Evolutionary conservation across 805 yeast species (phyloP).

Genomic region (Candida sithepensis): DNA sequence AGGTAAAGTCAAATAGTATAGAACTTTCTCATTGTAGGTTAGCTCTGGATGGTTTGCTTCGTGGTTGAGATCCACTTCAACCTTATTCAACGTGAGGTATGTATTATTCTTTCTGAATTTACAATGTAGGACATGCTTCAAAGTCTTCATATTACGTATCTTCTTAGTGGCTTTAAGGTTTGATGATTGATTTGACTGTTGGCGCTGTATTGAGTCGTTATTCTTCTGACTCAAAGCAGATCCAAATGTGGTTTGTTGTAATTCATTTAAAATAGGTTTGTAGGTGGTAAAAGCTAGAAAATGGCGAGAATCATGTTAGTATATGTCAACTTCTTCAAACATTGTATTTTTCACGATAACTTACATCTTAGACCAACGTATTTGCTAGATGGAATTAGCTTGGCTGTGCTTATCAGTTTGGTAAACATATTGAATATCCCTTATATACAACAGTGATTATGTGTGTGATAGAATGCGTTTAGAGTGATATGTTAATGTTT

Average conservation of each 20-base stretch:
- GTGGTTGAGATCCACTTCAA: slow-evolving; percentile 60
- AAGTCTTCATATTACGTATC: slow-evolving; percentile 28
- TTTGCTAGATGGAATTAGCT: not conserved
- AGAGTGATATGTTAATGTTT: no score
- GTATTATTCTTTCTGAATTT: slow-evolving; percentile 81
- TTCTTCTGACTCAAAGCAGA: slow-evolving; percentile 20
- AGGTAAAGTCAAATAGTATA: slow-evolving; percentile 75
- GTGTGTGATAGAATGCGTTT: no score
- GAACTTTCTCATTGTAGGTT: slow-evolving; percentile 64
- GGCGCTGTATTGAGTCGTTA: slow-evolving; percentile 8
- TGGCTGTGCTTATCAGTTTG: not conserved
- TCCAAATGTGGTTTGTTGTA: slow-evolving; percentile 23
- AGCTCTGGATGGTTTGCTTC: slow-evolving; percentile 51
- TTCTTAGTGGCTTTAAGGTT: slow-evolving; percentile 6
- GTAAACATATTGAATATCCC: not conserved
- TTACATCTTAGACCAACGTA: slow-evolving; percentile 1
- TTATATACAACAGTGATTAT: no score
- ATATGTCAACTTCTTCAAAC: not conserved
- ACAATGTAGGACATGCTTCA: slow-evolving; percentile 73
- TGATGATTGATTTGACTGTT: slow-evolving; percentile 3
- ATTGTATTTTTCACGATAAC: not conserved
- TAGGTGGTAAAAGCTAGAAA: slow-evolving; percentile 3
- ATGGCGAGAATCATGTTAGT: slow-evolving; percentile 3
- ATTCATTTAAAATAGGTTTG: slow-evolving; percentile 1
- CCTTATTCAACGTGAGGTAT: slow-evolving; percentile 68